Conservation (phyloP, 1,284 basidiomycete species). For the Vanrija sp. region DNA sequence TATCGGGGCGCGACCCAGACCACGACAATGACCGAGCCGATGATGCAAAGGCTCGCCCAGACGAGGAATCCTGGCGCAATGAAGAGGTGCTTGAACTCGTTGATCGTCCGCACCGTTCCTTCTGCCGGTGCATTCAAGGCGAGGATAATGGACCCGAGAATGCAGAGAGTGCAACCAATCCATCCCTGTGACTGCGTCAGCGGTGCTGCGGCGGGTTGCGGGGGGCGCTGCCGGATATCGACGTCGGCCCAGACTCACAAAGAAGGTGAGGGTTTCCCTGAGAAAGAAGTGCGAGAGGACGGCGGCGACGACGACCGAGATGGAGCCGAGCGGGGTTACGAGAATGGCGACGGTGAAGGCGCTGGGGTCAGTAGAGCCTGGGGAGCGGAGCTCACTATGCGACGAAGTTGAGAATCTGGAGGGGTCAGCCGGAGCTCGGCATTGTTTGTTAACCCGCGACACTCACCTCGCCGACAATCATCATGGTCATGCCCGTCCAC, state of each 20-base stretch:
- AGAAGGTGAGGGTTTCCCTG: conserved; percentile 70
- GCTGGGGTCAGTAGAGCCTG: conserved; percentile 15
- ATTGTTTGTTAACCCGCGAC: too few relatives aligned
- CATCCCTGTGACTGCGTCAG: conserved; percentile 57
- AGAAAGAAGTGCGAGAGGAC: conserved; percentile 90
- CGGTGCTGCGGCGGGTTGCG: conserved; percentile 5
- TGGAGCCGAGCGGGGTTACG: conserved; percentile 76
- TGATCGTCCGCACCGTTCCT: conserved; percentile 73
- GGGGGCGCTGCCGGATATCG: neutral
- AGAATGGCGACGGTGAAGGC: conserved; percentile 42
- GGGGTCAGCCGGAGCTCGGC: neutral
- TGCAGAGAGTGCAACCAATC: conserved; percentile 85
- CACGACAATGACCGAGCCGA: conserved; percentile 29
- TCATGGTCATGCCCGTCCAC: conserved; percentile 60
- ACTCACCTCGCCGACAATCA: conserved; percentile 38
- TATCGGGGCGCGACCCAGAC: conserved; percentile 56
- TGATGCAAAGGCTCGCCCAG: conserved; percentile 54
- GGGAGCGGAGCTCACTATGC: conserved; percentile 41
- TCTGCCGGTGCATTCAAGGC: conserved; percentile 76
- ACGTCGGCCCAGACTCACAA: conserved; percentile 16
- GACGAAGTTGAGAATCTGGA: conserved; percentile 48
- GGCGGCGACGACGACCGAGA: conserved; percentile 93
- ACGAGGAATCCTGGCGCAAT: conserved; percentile 80
- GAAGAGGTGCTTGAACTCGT: conserved; percentile 75
- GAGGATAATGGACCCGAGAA: conserved; percentile 63